Percentiles rank a stretch among this genome's conserved stretches.
Evolutionary conservation across 2,329 filamentous ascomycete species (phyloP).

Genomic region (Nigrograna mackinnonii): DNA sequence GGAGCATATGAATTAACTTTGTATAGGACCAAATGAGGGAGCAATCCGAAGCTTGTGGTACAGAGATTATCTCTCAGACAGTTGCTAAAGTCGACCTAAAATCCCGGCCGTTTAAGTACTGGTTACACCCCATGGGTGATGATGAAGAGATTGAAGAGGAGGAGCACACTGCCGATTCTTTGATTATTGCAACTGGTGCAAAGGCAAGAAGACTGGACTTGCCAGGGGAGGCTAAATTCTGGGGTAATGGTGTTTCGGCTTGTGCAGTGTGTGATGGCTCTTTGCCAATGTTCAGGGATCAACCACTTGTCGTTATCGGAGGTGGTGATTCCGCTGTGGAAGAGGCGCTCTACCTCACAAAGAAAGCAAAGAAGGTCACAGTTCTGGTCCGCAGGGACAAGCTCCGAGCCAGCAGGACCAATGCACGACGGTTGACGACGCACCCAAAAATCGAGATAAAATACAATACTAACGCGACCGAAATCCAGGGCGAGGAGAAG

Average conservation of each 20-base stretch:
- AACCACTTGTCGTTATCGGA: slow-evolving; percentile 92
- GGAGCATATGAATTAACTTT: slow-evolving; percentile 18
- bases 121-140: slow-evolving; percentile 75
- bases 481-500: slow-evolving; percentile 83
- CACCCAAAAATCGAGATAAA: slow-evolving; percentile 90
- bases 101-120: slow-evolving; percentile 88
- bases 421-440: slow-evolving; percentile 80
- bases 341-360: slow-evolving; percentile 95
- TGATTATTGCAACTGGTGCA: slow-evolving; percentile 95
- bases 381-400: slow-evolving; percentile 88
- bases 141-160: slow-evolving; percentile 70
- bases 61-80: slow-evolving; percentile 90
- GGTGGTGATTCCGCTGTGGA: slow-evolving; percentile 97
- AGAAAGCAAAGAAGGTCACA: slow-evolving; percentile 94
- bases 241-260: slow-evolving; percentile 95
- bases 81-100: slow-evolving; percentile 82
- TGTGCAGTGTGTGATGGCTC: slow-evolving; percentile 98
- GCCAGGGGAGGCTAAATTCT: slow-evolving; percentile 90
- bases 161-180: slow-evolving; percentile 80
- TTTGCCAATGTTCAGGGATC: slow-evolving; percentile 95
- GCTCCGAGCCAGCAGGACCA: slow-evolving; percentile 86
- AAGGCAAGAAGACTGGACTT: slow-evolving; percentile 84
- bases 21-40: slow-evolving; percentile 80
- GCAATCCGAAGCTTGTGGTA: slow-evolving; percentile 91
- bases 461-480: slow-evolving; percentile 80